Conservation (phyloP, 176 grass and related monocot species). For the Juncus inflexus region DNA sequence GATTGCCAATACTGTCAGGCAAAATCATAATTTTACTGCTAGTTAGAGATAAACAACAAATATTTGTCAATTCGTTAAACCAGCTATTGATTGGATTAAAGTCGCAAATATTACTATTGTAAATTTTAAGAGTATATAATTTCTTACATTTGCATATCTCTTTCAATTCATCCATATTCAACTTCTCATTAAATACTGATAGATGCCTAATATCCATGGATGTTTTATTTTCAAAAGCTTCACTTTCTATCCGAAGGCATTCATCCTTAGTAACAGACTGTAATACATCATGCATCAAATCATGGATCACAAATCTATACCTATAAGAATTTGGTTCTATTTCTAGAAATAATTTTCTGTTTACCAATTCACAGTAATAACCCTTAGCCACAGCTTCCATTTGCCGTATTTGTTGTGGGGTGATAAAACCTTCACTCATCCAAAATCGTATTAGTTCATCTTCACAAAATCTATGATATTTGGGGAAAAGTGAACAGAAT, state of each 20-base stretch:
- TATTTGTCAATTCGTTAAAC: not conserved
- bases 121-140: not conserved
- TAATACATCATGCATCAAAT: conserved; percentile 38
- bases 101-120: not conserved
- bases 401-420: not conserved
- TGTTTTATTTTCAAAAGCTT: not conserved
- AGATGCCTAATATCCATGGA: not conserved
- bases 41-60: conserved; percentile 4
- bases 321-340: no score
- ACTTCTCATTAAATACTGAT: not conserved
- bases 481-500: conserved; percentile 38
- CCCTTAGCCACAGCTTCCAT: not conserved
- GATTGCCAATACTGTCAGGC: conserved; percentile 13
- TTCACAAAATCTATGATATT: not conserved
- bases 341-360: not conserved
- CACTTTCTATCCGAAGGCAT: conserved; percentile 3
- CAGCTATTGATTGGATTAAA: not conserved
- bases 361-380: conserved; percentile 8
- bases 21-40: not conserved
- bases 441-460: not conserved
- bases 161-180: not conserved
- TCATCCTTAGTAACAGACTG: conserved; percentile 26
- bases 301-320: conserved; percentile 36
- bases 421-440: conserved; percentile 1
- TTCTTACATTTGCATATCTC: conserved; percentile 12